Percentiles rank a stretch among this genome's conserved stretches.
Evolutionary conservation across 106 monocot species (phyloP).

Genomic region (Alisma plantagoaquatica): DNA sequence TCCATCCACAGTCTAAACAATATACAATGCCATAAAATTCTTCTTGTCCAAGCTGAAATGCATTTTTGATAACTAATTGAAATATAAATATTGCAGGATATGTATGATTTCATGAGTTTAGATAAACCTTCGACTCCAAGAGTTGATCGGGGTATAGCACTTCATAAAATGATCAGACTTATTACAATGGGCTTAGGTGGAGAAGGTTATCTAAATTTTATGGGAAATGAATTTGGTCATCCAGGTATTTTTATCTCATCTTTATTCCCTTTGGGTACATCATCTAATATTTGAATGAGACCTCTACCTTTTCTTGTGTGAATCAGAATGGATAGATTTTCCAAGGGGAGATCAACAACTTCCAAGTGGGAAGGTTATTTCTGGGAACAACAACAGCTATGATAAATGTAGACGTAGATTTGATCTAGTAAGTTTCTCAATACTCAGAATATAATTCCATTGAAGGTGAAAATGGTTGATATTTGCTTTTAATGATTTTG

Average conservation of each 20-base stretch:
- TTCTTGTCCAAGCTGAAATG: neutral
- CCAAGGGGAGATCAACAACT: constrained; percentile 74
- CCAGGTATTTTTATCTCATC: constrained; percentile 42
- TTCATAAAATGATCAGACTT: constrained; percentile 97
- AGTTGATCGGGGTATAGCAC: constrained; percentile 93
- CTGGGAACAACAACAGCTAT: constrained; percentile 79
- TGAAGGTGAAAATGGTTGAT: too few species aligned
- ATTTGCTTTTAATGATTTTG: too few species aligned
- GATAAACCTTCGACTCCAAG: constrained; percentile 84
- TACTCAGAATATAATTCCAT: neutral
- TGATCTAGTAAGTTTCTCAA: constrained; percentile 54
- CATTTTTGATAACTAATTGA: neutral
- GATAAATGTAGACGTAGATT: constrained; percentile 96
- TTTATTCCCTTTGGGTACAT: neutral
- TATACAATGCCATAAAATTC: too few species aligned
- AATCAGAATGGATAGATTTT: constrained; percentile 95
- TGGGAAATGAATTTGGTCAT: constrained; percentile 99
- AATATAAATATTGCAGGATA: constrained; percentile 33
- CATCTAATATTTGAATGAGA: neutral
- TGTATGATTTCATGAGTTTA: constrained; percentile 94
- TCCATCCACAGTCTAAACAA: too few species aligned
- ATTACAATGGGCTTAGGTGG: constrained; percentile 94
- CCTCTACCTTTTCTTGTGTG: neutral
- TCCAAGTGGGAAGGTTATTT: constrained; percentile 49
- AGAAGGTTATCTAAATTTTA: constrained; percentile 99